Conservation (phyloP, 1,284 basidiomycete species). For the Cerrena zonata region DNA sequence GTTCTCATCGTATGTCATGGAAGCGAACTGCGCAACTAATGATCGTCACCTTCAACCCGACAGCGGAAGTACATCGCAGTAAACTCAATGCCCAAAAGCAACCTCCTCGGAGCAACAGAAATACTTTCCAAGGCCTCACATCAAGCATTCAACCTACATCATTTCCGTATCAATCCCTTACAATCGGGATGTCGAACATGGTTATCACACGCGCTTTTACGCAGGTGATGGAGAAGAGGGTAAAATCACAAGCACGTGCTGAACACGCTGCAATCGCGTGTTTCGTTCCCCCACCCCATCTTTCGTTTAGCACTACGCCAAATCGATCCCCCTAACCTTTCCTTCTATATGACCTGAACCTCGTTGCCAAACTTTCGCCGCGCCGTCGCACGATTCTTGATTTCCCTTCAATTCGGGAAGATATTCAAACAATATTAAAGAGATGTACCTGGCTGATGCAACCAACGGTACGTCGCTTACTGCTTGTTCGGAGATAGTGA, state of each 20-base stretch:
- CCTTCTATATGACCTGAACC: not conserved
- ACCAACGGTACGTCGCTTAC: not conserved
- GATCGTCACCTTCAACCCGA: no score
- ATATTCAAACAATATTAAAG: no score
- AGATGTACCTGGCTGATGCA: slow-evolving; percentile 1
- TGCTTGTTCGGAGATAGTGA: not conserved
- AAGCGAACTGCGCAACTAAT: not conserved
- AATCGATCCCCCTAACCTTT: not conserved
- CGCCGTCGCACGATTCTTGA: not conserved
- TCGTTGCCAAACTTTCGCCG: not conserved
- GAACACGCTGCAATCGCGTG: slow-evolving; percentile 30
- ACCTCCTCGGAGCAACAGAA: no score
- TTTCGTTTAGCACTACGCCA: not conserved
- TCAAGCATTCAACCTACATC: no score
- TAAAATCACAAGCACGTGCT: slow-evolving; percentile 15
- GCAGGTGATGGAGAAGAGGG: not conserved
- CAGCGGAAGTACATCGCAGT: no score
- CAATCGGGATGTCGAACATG: no score
- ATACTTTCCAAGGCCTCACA: no score
- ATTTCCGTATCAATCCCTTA: no score
- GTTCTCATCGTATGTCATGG: not conserved
- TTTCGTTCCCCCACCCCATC: slow-evolving; percentile 14
- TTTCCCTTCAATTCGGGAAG: no score
- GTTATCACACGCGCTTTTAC: no score
- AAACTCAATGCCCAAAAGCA: no score